Evolutionary conservation across 192 early-diverging fungal species (phyloP).

Genomic region (Helicostylum pulchrum): DNA sequence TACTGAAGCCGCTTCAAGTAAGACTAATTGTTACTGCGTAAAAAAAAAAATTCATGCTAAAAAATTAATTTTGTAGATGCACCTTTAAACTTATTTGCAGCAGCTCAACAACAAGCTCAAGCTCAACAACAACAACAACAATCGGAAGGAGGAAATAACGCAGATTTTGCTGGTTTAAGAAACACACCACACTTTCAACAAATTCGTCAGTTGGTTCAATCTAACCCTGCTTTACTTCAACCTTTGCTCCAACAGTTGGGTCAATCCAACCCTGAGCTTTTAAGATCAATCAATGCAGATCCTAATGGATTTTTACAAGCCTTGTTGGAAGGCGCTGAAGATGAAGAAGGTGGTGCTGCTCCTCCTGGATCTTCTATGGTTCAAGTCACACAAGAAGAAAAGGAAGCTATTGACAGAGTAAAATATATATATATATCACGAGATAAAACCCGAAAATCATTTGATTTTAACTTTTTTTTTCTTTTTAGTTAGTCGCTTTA

Average conservation of each 20-base stretch:
- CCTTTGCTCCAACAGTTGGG: constrained; percentile 83
- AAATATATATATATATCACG: constrained; percentile 18
- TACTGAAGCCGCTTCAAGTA: background rate
- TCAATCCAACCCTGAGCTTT: constrained; percentile 78
- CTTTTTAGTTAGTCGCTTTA: constrained; percentile 65
- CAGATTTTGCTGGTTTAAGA: constrained; percentile 55
- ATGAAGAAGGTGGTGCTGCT: constrained; percentile 44
- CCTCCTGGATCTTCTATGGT: constrained; percentile 60
- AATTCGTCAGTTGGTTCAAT: constrained; percentile 81
- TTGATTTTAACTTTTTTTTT: constrained; percentile 10
- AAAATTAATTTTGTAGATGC: constrained; percentile 17
- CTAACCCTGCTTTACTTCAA: constrained; percentile 82
- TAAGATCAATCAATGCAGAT: constrained; percentile 74
- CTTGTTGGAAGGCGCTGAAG: constrained; percentile 63
- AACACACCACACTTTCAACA: constrained; percentile 89
- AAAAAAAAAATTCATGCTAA: background rate
- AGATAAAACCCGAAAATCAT: background rate
- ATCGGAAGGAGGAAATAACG: constrained; percentile 29
- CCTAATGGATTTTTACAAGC: constrained; percentile 77
- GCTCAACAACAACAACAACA: constrained; percentile 29
- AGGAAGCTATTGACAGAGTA: constrained; percentile 84
- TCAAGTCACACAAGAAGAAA: constrained; percentile 83
- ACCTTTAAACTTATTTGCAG: constrained; percentile 61
- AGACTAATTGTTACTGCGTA: no score
- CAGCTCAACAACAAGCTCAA: constrained; percentile 40